Evolutionary conservation across 805 yeast species (phyloP).

Genomic region (Ogataea chonburiensis): DNA sequence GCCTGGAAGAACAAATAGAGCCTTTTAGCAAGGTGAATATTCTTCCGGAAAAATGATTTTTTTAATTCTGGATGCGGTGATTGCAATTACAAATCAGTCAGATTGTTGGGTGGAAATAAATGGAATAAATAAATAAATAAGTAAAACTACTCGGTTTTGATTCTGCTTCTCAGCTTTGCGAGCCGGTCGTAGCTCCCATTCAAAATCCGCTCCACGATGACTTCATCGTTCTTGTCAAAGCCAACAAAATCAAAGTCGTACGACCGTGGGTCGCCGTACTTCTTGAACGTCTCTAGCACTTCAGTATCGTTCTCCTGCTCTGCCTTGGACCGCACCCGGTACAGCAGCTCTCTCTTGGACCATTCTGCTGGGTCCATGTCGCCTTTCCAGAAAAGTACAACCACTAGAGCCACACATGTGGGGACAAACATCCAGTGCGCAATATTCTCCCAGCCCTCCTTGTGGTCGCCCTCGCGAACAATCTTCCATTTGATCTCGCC

Average conservation of each 20-base stretch:
- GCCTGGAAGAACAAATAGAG: too few species aligned
- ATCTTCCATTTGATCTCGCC: constrained; percentile 80
- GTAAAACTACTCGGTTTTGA: too few species aligned
- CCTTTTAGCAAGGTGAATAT: too few species aligned
- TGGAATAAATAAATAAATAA: constrained; percentile 1
- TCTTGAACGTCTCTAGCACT: constrained; percentile 44
- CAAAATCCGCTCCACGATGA: constrained; percentile 76
- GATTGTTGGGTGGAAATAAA: constrained; percentile 5
- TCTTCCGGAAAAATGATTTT: too few species aligned
- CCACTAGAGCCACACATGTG: constrained; percentile 56
- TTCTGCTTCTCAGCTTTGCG: constrained; percentile 56
- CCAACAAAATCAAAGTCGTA: constrained; percentile 51
- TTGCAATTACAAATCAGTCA: too few species aligned
- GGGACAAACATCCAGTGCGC: constrained; percentile 75
- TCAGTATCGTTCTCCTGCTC: constrained; percentile 54
- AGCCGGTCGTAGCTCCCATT: constrained; percentile 81
- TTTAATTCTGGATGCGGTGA: too few species aligned
- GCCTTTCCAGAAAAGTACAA: constrained; percentile 49
- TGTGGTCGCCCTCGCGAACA: constrained; percentile 63
- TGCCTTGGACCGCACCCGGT: constrained; percentile 69
- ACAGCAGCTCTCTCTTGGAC: constrained; percentile 80
- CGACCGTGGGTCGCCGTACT: constrained; percentile 40
- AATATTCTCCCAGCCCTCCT: constrained; percentile 84
- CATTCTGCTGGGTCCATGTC: constrained; percentile 58
- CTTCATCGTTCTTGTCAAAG: constrained; percentile 65